A percentile compares a stretch with the other conserved stretches of the same genome.
Conservation (phyloP, 306 rosid genomes). For the Quillaja saponaria region DNA sequence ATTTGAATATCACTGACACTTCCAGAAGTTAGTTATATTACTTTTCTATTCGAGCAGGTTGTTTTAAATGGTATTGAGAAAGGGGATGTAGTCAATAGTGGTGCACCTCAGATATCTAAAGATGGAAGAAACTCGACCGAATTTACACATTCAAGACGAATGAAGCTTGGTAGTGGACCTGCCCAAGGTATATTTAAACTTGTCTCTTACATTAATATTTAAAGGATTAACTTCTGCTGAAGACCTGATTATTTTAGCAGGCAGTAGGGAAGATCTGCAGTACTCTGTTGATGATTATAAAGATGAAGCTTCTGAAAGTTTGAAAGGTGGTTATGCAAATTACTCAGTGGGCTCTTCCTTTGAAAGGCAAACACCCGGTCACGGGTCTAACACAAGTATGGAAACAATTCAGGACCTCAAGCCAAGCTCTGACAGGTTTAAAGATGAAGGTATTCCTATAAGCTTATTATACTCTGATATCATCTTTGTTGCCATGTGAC, state of each 20-base stretch:
- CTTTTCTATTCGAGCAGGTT: slow-evolving; percentile 51
- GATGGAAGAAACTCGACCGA: slow-evolving; percentile 72
- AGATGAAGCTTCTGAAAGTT: slow-evolving; percentile 43
- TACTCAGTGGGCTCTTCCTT: slow-evolving; percentile 34
- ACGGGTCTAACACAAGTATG: too few relatives aligned
- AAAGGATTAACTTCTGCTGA: slow-evolving; percentile 19
- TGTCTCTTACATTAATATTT: neutral
- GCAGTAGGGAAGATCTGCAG: neutral
- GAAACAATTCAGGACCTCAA: too few relatives aligned
- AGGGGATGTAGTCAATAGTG: slow-evolving; percentile 81
- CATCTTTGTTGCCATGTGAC: too few relatives aligned
- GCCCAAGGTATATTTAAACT: slow-evolving; percentile 29
- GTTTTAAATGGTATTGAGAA: slow-evolving; percentile 79
- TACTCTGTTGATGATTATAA: slow-evolving; percentile 34
- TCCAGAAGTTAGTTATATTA: slow-evolving; percentile 35
- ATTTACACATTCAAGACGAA: slow-evolving; percentile 56
- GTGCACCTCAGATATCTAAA: slow-evolving; percentile 76
- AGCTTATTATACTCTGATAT: too few relatives aligned
- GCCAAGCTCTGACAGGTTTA: slow-evolving; percentile 36
- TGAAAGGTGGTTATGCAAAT: slow-evolving; percentile 36
- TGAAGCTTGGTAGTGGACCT: slow-evolving; percentile 55
- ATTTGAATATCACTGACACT: slow-evolving; percentile 21
- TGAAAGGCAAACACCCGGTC: too few relatives aligned
- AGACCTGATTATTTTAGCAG: slow-evolving; percentile 41
- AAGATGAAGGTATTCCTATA: slow-evolving; percentile 34